Evolutionary conservation across 2,329 filamentous ascomycete genomes (phyloP).

Genomic region (Mycosphaerella sp.): DNA sequence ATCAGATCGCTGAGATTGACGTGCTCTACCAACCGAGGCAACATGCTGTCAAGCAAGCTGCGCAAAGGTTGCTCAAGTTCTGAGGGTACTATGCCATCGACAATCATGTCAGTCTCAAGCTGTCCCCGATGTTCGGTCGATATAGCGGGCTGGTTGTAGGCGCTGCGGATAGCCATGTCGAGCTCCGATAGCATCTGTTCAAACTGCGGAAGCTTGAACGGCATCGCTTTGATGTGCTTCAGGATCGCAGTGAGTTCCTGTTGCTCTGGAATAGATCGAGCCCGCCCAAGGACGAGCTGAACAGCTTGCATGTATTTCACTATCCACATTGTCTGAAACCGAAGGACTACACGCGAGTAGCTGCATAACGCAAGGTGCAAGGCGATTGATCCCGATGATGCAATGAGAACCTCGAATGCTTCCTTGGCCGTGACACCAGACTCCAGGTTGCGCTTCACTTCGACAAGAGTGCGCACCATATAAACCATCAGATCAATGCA

Average conservation of each 20-base stretch:
- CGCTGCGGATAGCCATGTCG: constrained; percentile 57
- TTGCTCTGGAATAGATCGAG: constrained; percentile 49
- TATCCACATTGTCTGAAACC: constrained; percentile 61
- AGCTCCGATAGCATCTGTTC: constrained; percentile 51
- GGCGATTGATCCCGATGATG: constrained; percentile 23
- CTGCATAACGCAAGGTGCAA: constrained; percentile 62
- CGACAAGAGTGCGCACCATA: constrained; percentile 50
- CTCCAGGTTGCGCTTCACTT: constrained; percentile 31
- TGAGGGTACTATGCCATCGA: constrained; percentile 48
- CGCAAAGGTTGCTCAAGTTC: constrained; percentile 46
- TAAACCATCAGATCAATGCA: constrained; percentile 59
- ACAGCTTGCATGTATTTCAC: constrained; percentile 24
- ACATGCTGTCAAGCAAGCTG: constrained; percentile 44
- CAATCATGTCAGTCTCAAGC: constrained; percentile 49
- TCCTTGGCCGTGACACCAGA: constrained; percentile 9
- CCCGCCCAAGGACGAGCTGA: constrained; percentile 18
- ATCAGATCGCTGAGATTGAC: constrained; percentile 64
- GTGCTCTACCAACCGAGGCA: constrained; percentile 53
- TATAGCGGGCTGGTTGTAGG: constrained; percentile 46
- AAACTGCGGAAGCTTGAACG: constrained; percentile 43
- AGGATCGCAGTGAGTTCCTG: constrained; percentile 50
- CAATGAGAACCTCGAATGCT: constrained; percentile 21
- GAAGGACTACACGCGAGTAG: constrained; percentile 65
- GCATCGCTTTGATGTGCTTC: constrained; percentile 42
- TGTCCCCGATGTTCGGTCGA: constrained; percentile 42